These are phyloP conservation scores for Atkinsonella hypoxylon DNA, from an alignment of 2,329 filamentous ascomycete species.

Conservation along the genomic window DNA sequence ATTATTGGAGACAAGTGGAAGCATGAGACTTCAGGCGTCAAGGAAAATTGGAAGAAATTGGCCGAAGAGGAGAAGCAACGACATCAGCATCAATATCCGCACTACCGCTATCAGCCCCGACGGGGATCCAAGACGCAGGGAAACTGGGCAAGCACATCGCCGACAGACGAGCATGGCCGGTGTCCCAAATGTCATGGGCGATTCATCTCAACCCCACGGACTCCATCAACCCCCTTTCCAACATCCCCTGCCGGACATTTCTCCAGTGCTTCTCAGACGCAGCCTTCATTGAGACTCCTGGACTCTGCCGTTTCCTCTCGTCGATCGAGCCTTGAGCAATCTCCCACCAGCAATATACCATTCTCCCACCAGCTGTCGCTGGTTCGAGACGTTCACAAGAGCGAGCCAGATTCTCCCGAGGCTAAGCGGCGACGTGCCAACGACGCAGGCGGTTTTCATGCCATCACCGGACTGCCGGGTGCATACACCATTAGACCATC, in stretches of 20 bases:
- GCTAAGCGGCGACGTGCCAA: slow-evolving; percentile 52
- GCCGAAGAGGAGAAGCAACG: slow-evolving; percentile 89
- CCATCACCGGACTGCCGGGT: slow-evolving; percentile 9
- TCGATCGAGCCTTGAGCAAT: slow-evolving; percentile 17
- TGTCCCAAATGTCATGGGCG: slow-evolving; percentile 64
- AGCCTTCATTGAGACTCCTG: slow-evolving; percentile 11
- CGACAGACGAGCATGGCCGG: slow-evolving; percentile 38
- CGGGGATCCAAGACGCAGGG: slow-evolving; percentile 34
- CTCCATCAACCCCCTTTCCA: slow-evolving; percentile 38
- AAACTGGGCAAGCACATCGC: slow-evolving; percentile 19
- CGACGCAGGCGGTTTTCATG: slow-evolving; percentile 23
- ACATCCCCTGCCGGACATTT: slow-evolving; percentile 20
- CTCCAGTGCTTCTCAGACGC: slow-evolving; percentile 10
- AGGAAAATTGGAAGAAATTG: slow-evolving; percentile 76
- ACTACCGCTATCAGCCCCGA: slow-evolving; percentile 87
- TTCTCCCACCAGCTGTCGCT: slow-evolving; percentile 13
- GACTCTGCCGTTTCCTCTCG: slow-evolving; percentile 15
- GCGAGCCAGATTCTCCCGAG: slow-evolving; percentile 34
- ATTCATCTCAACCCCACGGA: slow-evolving; percentile 49
- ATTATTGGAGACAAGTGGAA: slow-evolving; percentile 94
- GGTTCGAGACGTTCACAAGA: slow-evolving; percentile 22
- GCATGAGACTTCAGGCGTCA: slow-evolving; percentile 58
- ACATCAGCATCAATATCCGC: slow-evolving; percentile 81
- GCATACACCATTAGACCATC: slow-evolving; percentile 7
- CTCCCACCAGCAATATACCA: slow-evolving; percentile 13